phyloP scores from a whole-genome alignment of 1,139 yeast species.

The Chernovozyma sophiae-reginae region DNA sequence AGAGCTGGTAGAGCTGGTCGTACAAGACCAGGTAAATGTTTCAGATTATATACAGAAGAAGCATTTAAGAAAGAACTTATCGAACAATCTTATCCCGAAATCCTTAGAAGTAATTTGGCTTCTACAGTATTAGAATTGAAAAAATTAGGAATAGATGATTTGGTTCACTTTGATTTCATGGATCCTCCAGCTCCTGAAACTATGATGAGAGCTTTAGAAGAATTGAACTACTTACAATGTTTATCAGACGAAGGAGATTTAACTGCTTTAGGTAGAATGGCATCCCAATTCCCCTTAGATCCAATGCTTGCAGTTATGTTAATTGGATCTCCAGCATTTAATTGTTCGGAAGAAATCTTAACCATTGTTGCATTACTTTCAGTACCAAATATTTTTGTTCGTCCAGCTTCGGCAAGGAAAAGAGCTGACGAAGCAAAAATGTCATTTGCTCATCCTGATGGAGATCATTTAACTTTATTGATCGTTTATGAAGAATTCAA shows the following conservation, averaged over 20 bases:
- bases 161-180: slow-evolving; percentile 97
- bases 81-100: slow-evolving; percentile 95
- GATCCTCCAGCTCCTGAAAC: slow-evolving; percentile 99
- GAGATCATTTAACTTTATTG: slow-evolving; percentile 88
- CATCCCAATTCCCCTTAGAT: slow-evolving; percentile 92
- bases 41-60: slow-evolving; percentile 92
- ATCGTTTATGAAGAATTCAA: slow-evolving; percentile 86
- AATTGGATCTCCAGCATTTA: slow-evolving; percentile 78
- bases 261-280: slow-evolving; percentile 82
- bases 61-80: slow-evolving; percentile 92
- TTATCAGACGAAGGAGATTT: slow-evolving; percentile 88
- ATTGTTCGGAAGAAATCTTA: slow-evolving; percentile 84
- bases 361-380: slow-evolving; percentile 87
- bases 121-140: slow-evolving; percentile 90
- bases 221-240: slow-evolving; percentile 84
- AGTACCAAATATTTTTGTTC: slow-evolving; percentile 90
- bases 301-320: slow-evolving; percentile 94
- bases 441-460: slow-evolving; percentile 87
- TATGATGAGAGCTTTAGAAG: slow-evolving; percentile 98
- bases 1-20: slow-evolving; percentile 99
- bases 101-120: slow-evolving; percentile 83
- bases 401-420: slow-evolving; percentile 86
- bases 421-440: slow-evolving; percentile 90
- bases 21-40: slow-evolving; percentile 97
- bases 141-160: slow-evolving; percentile 90